A percentile compares a stretch with the other conserved stretches of the same genome.
These are phyloP conservation scores for Conticribra weissflogii DNA, from an alignment of 108 stramenopile species.

Conservation along the genomic window DNA sequence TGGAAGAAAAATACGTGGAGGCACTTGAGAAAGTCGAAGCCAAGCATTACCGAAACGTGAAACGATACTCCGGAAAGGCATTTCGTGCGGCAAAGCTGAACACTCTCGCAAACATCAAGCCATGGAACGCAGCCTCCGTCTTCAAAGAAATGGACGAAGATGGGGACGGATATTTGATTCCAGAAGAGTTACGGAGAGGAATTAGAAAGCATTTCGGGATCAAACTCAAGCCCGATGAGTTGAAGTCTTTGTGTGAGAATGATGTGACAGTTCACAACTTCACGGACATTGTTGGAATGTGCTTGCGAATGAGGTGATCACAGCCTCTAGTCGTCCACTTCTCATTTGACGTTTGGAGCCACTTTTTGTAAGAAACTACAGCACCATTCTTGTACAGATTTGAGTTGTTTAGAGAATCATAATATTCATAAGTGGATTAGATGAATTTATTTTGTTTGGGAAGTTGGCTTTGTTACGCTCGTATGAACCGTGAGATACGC, in stretches of 20 bases:
- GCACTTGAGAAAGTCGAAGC: slow-evolving; percentile 23
- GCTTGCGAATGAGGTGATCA: slow-evolving; percentile 34
- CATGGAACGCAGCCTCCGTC: slow-evolving; percentile 49
- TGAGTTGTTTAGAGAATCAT: too few relatives aligned
- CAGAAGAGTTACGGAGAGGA: slow-evolving; percentile 55
- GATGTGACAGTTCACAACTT: slow-evolving; percentile 27
- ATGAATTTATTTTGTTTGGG: too few relatives aligned
- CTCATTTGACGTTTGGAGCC: too few relatives aligned
- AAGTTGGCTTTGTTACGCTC: too few relatives aligned
- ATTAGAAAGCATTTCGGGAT: slow-evolving; percentile 51
- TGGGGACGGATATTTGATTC: slow-evolving; percentile 42
- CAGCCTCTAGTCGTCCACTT: too few relatives aligned
- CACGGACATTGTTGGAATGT: slow-evolving; percentile 16
- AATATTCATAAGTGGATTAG: too few relatives aligned
- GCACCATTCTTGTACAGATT: too few relatives aligned
- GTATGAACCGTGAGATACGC: too few relatives aligned
- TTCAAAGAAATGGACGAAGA: slow-evolving; percentile 54
- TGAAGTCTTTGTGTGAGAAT: slow-evolving; percentile 28
- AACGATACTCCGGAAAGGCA: slow-evolving; percentile 61
- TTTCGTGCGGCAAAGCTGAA: slow-evolving; percentile 60
- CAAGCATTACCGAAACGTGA: slow-evolving; percentile 55
- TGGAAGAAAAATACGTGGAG: slow-evolving; percentile 52
- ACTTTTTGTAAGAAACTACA: too few relatives aligned
- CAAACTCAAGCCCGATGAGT: slow-evolving; percentile 33
- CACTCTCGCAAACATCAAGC: slow-evolving; percentile 33